phyloP scores from a whole-genome alignment of 306 rosid species.

The Clitoria ternatea region DNA sequence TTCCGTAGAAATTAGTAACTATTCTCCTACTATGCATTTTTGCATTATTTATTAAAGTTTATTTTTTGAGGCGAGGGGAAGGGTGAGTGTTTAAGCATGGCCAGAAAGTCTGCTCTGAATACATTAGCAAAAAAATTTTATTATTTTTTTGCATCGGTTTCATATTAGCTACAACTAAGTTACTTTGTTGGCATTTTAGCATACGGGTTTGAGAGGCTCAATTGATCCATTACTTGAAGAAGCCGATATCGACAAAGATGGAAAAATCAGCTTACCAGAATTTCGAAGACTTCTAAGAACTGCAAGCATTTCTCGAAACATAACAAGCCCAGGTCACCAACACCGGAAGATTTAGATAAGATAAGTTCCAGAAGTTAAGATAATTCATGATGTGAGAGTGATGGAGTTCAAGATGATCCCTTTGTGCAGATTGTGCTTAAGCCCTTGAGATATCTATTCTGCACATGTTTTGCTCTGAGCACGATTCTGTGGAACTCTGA shows the following conservation, averaged over 20 bases:
- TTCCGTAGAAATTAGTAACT: not conserved
- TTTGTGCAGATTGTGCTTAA: slow-evolving; percentile 22
- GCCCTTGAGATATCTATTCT: slow-evolving; percentile 16
- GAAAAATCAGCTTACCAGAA: slow-evolving; percentile 85
- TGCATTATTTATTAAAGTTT: not conserved
- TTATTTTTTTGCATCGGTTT: not conserved
- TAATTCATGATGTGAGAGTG: slow-evolving; percentile 28
- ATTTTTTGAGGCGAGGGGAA: not conserved
- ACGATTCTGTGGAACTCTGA: slow-evolving; percentile 31
- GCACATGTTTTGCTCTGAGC: slow-evolving; percentile 21
- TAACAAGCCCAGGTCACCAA: slow-evolving; percentile 36
- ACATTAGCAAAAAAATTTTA: too few species aligned
- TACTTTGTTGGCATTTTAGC: slow-evolving; percentile 45
- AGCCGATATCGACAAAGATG: slow-evolving; percentile 95
- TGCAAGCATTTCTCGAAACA: slow-evolving; percentile 71
- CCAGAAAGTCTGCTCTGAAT: slow-evolving; percentile 13
- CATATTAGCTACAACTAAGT: slow-evolving; percentile 18
- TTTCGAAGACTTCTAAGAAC: slow-evolving; percentile 90
- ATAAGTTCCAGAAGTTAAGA: slow-evolving; percentile 26
- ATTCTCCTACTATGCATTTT: not conserved
- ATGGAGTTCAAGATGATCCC: slow-evolving; percentile 28
- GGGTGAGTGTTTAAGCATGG: not conserved
- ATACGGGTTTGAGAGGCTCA: slow-evolving; percentile 83
- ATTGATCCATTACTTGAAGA: slow-evolving; percentile 88
- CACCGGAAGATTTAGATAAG: slow-evolving; percentile 43